These are phyloP conservation scores for Saccharomyces mikatae DNA, from an alignment of 805 yeast species.

Conservation along the genomic window DNA sequence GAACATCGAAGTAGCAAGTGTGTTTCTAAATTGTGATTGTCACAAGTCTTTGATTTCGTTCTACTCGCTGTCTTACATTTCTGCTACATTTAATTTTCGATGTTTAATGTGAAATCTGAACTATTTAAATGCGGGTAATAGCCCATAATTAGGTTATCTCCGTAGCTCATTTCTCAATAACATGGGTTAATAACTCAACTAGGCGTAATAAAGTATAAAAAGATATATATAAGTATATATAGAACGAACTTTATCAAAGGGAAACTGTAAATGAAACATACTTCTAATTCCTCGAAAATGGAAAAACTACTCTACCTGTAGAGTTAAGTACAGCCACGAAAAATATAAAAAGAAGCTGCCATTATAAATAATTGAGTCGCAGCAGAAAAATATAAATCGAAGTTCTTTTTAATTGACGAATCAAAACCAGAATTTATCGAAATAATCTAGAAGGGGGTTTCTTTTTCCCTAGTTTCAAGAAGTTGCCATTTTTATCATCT, in stretches of 20 bases:
- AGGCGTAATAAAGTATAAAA: background rate
- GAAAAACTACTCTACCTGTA: background rate
- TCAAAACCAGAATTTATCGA: background rate
- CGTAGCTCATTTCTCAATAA: background rate
- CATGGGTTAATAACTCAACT: background rate
- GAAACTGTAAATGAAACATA: background rate
- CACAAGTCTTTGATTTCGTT: background rate
- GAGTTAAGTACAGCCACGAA: background rate
- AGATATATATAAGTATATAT: background rate
- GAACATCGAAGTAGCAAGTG: conserved; percentile 34
- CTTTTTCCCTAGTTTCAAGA: conserved; percentile 1
- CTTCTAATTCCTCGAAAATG: background rate
- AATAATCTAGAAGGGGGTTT: background rate
- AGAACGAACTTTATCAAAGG: background rate
- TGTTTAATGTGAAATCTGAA: background rate
- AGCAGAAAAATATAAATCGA: background rate
- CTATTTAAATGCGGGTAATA: background rate
- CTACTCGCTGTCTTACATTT: background rate
- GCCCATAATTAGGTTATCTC: background rate
- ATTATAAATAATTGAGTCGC: background rate
- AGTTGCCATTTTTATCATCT: background rate
- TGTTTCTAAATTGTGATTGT: background rate
- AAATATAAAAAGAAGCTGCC: background rate
- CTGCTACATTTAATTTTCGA: background rate
- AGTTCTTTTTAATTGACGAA: background rate